Evolutionary conservation across 306 rosid species (phyloP).

Genomic region (Mimosa bimucronata): DNA sequence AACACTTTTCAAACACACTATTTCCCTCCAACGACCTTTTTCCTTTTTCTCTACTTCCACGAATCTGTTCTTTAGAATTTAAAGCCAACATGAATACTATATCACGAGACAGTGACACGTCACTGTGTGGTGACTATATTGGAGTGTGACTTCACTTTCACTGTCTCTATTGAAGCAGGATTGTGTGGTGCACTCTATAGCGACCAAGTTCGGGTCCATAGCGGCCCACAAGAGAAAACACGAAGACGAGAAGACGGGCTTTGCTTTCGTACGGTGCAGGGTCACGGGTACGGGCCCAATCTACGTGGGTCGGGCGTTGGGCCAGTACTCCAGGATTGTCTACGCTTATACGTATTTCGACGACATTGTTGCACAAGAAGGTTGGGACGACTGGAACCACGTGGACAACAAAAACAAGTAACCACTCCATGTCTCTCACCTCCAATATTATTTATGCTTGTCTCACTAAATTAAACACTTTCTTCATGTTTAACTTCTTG

Average conservation of each 20-base stretch:
- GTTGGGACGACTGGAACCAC: conserved; percentile 87
- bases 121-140: background rate
- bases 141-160: background rate
- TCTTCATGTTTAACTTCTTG: background rate
- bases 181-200: conserved; percentile 78
- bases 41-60: background rate
- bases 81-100: background rate
- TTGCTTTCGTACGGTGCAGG: conserved; percentile 71
- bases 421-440: background rate
- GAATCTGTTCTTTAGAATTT: background rate
- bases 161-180: conserved; percentile 45
- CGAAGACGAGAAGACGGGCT: conserved; percentile 71
- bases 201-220: conserved; percentile 76
- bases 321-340: conserved; percentile 70
- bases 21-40: background rate
- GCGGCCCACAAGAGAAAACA: conserved; percentile 77
- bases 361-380: conserved; percentile 71
- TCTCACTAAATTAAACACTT: too few relatives aligned
- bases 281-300: conserved; percentile 77
- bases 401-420: conserved; percentile 59
- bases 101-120: background rate
- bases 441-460: too few relatives aligned
- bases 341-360: conserved; percentile 74
- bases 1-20: background rate
- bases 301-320: conserved; percentile 90